A percentile compares a stretch with the other conserved stretches of the same genome.
phyloP scores from a whole-genome alignment of 2,329 filamentous ascomycete genomes.

The Ceratocystis lukuohia region DNA sequence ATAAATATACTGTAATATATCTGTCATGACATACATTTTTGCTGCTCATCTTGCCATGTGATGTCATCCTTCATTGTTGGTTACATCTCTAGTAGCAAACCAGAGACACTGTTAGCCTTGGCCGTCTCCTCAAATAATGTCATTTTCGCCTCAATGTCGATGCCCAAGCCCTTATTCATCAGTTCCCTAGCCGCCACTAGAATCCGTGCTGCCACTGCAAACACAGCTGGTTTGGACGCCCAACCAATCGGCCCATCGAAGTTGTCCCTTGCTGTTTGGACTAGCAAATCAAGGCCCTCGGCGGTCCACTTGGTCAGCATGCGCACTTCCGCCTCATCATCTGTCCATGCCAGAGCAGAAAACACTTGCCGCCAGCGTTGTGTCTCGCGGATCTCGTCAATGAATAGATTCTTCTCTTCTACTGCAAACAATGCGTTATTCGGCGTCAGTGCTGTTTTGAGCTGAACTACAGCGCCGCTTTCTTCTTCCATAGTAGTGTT shows the following conservation, averaged over 20 bases:
- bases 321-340: constrained; percentile 18
- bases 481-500: constrained; percentile 30
- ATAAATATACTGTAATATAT: constrained; percentile 1
- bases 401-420: constrained; percentile 90
- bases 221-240: constrained; percentile 54
- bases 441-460: constrained; percentile 35
- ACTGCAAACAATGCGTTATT: constrained; percentile 66
- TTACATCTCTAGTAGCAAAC: constrained; percentile 20
- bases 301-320: constrained; percentile 35
- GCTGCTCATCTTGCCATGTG: background rate
- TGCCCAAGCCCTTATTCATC: constrained; percentile 19
- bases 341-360: constrained; percentile 21
- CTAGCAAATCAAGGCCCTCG: constrained; percentile 32
- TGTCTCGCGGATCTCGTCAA: constrained; percentile 67
- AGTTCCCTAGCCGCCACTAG: constrained; percentile 31
- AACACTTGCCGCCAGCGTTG: constrained; percentile 51
- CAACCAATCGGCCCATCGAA: constrained; percentile 58
- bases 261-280: background rate
- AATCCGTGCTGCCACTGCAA: constrained; percentile 43
- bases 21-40: background rate
- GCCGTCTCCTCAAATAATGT: constrained; percentile 13
- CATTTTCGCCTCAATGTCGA: constrained; percentile 19
- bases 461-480: constrained; percentile 34
- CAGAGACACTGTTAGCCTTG: constrained; percentile 17
- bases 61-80: background rate